These are phyloP conservation scores for Hyphopichia khmerensis DNA, from an alignment of 1,139 yeast genomes.

Conservation along the genomic window DNA sequence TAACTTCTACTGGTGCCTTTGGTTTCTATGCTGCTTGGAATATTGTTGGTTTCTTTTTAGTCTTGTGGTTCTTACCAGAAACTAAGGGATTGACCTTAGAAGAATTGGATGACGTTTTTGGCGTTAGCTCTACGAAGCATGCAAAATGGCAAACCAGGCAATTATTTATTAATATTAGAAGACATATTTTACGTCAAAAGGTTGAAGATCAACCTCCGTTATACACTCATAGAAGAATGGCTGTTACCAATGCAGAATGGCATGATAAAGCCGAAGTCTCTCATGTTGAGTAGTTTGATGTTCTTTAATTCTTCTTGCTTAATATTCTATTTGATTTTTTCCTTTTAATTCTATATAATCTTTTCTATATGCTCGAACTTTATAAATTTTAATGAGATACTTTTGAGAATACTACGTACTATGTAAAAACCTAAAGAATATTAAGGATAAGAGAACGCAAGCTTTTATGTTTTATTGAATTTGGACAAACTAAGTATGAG, in stretches of 20 bases:
- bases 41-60: conserved; percentile 67
- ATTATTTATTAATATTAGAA: conserved; percentile 44
- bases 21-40: conserved; percentile 94
- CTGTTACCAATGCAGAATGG: conserved; percentile 61
- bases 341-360: no score
- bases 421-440: no score
- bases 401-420: no score
- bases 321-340: neutral
- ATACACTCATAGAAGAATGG: conserved; percentile 56
- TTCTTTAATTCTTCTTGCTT: no score
- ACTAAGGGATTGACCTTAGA: conserved; percentile 71
- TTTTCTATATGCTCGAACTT: no score
- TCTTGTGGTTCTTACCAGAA: conserved; percentile 66
- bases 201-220: conserved; percentile 54
- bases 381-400: no score
- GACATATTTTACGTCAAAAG: conserved; percentile 39
- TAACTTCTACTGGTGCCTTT: conserved; percentile 81
- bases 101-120: conserved; percentile 70
- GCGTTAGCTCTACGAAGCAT: conserved; percentile 53
- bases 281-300: conserved; percentile 43
- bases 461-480: no score
- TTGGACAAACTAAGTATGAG: no score
- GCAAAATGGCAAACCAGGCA: conserved; percentile 54
- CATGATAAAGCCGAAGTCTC: conserved; percentile 54
- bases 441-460: no score